phyloP scores from a whole-genome alignment of 805 yeast species.

The Candida argentea region DNA sequence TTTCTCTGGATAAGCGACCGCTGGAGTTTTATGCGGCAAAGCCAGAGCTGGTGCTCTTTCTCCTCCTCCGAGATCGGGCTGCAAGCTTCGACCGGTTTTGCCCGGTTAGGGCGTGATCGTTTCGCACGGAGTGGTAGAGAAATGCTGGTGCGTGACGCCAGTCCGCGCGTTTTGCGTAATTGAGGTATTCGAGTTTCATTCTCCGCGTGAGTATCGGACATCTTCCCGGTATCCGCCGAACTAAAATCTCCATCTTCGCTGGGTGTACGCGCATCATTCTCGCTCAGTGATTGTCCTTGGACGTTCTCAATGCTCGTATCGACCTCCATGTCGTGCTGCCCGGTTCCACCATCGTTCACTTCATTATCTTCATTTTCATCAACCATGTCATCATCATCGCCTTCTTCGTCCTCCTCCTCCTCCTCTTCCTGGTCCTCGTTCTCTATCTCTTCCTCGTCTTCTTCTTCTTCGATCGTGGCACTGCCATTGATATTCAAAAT shows the following conservation, averaged over 20 bases:
- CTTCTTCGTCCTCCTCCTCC: constrained; percentile 7
- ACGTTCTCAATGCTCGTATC: too few species aligned
- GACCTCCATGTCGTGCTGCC: too few species aligned
- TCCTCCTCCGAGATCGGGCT: constrained; percentile 25
- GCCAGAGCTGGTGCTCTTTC: constrained; percentile 35
- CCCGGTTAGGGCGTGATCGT: constrained; percentile 3
- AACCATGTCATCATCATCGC: constrained; percentile 4
- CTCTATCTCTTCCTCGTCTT: constrained; percentile 7
- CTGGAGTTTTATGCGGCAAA: constrained; percentile 39
- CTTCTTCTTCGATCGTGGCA: constrained; percentile 15
- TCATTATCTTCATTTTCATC: constrained; percentile 2
- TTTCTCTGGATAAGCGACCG: constrained; percentile 37
- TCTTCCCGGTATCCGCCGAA: too few species aligned
- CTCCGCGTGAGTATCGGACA: not conserved
- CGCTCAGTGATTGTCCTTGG: too few species aligned
- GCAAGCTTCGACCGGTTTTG: constrained; percentile 4
- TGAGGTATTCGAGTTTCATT: constrained; percentile 4
- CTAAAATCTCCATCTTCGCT: too few species aligned
- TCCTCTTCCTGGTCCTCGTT: constrained; percentile 5
- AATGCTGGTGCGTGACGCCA: constrained; percentile 2
- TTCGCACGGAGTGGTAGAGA: constrained; percentile 2
- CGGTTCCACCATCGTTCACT: constrained; percentile 2
- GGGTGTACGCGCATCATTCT: too few species aligned
- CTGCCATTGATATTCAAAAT: constrained; percentile 13
- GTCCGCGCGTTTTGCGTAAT: constrained; percentile 2